Evolutionary conservation across 805 yeast genomes (phyloP).

Genomic region (Maudiozyma barnettii): DNA sequence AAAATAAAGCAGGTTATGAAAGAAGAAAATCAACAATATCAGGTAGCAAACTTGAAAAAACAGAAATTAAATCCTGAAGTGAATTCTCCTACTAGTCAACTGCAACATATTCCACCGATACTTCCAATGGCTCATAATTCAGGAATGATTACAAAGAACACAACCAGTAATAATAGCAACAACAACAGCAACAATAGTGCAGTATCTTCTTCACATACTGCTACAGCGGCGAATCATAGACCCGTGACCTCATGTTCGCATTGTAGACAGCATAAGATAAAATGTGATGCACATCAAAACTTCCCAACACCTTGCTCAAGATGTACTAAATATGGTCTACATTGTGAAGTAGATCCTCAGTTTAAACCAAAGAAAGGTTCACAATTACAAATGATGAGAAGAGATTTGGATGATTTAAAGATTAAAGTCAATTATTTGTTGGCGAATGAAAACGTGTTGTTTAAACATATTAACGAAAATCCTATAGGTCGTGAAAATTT

Average conservation of each 20-base stretch:
- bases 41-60: not conserved
- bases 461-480: slow-evolving; percentile 2
- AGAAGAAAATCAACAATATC: not conserved
- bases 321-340: slow-evolving; percentile 69
- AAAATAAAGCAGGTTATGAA: not conserved
- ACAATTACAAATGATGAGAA: slow-evolving; percentile 72
- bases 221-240: slow-evolving; percentile 39
- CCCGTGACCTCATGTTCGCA: slow-evolving; percentile 92
- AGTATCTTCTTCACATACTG: not conserved
- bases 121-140: not conserved
- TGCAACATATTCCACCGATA: not conserved
- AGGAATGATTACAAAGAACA: not conserved
- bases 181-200: not conserved
- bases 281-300: slow-evolving; percentile 80
- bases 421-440: slow-evolving; percentile 58
- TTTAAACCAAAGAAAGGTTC: slow-evolving; percentile 88
- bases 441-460: slow-evolving; percentile 45
- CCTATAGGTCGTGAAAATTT: slow-evolving; percentile 3
- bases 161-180: not conserved
- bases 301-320: slow-evolving; percentile 76
- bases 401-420: slow-evolving; percentile 75
- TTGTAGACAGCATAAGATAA: slow-evolving; percentile 89
- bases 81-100: not conserved
- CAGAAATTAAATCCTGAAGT: not conserved
- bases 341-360: slow-evolving; percentile 84